Evolutionary conservation across 2,329 filamentous ascomycete genomes (phyloP).

Genomic region (Xylogone sp.): DNA sequence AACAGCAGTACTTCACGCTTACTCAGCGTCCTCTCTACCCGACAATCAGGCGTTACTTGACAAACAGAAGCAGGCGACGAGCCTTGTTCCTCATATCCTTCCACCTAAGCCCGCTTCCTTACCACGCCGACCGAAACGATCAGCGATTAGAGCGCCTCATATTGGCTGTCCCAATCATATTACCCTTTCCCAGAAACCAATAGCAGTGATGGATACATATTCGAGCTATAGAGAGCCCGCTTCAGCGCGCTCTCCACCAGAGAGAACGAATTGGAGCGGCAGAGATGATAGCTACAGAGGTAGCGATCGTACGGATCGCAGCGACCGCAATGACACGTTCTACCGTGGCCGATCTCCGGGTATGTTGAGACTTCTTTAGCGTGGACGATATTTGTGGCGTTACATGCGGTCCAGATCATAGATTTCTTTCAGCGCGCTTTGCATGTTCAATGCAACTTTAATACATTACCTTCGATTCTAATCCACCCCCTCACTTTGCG

Average conservation of each 20-base stretch:
- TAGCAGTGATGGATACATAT: constrained; percentile 23
- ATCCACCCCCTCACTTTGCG: no score
- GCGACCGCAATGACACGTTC: constrained; percentile 54
- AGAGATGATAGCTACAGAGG: constrained; percentile 26
- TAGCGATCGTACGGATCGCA: constrained; percentile 15
- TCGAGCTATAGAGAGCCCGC: constrained; percentile 25
- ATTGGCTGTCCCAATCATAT: constrained; percentile 9
- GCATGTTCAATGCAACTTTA: neutral
- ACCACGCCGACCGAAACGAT: neutral
- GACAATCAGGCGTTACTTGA: constrained; percentile 28
- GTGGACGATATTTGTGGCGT: no score
- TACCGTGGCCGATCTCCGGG: constrained; percentile 68
- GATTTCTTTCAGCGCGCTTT: neutral
- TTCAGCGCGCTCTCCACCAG: constrained; percentile 27
- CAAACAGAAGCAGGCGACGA: constrained; percentile 15
- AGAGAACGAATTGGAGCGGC: constrained; percentile 29
- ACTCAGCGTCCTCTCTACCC: constrained; percentile 15
- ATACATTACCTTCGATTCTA: no score
- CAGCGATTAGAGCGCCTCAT: neutral
- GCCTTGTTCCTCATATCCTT: constrained; percentile 7
- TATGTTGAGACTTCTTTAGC: constrained; percentile 39
- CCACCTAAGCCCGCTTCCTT: constrained; percentile 11
- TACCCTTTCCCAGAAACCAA: constrained; percentile 1
- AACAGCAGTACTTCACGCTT: constrained; percentile 29
- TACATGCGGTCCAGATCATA: neutral